A percentile compares a stretch with the other conserved stretches of the same genome.
These are phyloP conservation scores for Aegilops umbellulata DNA, from an alignment of 176 grass and related monocot genomes.

Conservation along the genomic window DNA sequence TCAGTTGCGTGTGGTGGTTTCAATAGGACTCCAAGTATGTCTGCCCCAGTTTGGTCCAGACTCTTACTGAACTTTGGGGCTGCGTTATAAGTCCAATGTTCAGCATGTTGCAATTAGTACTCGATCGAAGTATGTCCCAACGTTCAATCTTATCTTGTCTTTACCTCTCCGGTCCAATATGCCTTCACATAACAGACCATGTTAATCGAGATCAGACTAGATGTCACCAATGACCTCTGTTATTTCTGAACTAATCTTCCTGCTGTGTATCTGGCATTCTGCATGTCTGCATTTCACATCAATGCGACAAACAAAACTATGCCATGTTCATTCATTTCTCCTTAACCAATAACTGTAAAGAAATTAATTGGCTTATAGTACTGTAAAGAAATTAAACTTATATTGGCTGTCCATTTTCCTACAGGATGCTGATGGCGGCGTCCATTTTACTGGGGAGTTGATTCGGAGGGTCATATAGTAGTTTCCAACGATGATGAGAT, in stretches of 20 bases:
- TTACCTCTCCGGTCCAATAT: neutral
- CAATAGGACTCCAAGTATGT: too few species aligned
- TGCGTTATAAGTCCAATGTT: too few species aligned
- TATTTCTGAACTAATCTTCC: neutral
- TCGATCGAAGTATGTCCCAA: too few species aligned
- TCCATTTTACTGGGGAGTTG: conserved; percentile 66
- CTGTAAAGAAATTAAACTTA: neutral
- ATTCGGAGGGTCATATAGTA: conserved; percentile 49
- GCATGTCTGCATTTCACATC: neutral
- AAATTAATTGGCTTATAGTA: neutral
- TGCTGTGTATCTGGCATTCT: neutral
- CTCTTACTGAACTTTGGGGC: too few species aligned
- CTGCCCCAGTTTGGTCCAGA: too few species aligned
- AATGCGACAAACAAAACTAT: neutral
- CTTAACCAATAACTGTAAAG: too few species aligned
- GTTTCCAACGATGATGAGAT: conserved; percentile 60
- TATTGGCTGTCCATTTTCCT: neutral
- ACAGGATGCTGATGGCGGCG: conserved; percentile 48
- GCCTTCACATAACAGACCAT: neutral
- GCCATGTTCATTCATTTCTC: neutral
- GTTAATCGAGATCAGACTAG: neutral
- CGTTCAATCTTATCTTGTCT: neutral
- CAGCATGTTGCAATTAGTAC: too few species aligned
- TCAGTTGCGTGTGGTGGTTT: too few species aligned
- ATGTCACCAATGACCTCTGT: neutral